phyloP scores from a whole-genome alignment of 139 green algal genomes.

The Ulvella scutata region DNA sequence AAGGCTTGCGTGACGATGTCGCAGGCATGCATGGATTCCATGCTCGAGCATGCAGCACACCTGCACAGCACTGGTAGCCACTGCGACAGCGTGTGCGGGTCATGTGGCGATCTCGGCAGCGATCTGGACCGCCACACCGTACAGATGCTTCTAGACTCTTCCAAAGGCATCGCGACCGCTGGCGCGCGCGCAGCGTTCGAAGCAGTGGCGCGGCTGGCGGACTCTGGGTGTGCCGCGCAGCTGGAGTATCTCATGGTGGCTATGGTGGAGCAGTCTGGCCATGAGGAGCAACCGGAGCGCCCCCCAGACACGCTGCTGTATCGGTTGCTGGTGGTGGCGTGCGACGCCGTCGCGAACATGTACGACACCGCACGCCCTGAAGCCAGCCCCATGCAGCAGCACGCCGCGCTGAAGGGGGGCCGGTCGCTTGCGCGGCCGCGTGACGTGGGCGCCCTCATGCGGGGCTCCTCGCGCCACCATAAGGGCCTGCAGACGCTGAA shows the following conservation, averaged over 20 bases:
- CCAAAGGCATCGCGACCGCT: neutral
- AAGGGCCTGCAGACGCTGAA: neutral
- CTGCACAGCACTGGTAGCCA: neutral
- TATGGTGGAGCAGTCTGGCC: neutral
- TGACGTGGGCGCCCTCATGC: neutral
- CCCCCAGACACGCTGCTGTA: no score
- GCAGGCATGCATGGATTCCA: neutral
- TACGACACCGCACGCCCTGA: neutral
- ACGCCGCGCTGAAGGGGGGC: neutral
- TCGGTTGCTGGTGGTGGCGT: neutral
- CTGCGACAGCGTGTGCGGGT: neutral
- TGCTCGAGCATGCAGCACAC: neutral
- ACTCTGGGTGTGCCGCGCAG: neutral
- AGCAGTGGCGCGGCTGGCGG: neutral
- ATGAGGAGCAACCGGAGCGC: no score
- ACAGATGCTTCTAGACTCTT: no score
- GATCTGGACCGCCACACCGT: neutral
- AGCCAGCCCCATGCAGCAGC: neutral
- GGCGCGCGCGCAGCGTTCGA: neutral
- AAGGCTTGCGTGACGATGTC: neutral
- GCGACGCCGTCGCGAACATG: neutral
- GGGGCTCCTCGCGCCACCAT: neutral
- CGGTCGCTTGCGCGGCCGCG: neutral
- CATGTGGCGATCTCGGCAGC: neutral
- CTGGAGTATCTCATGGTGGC: neutral